These are phyloP conservation scores for Canariomyces notabilis DNA, from an alignment of 2,329 filamentous ascomycete genomes.

Conservation along the genomic window DNA sequence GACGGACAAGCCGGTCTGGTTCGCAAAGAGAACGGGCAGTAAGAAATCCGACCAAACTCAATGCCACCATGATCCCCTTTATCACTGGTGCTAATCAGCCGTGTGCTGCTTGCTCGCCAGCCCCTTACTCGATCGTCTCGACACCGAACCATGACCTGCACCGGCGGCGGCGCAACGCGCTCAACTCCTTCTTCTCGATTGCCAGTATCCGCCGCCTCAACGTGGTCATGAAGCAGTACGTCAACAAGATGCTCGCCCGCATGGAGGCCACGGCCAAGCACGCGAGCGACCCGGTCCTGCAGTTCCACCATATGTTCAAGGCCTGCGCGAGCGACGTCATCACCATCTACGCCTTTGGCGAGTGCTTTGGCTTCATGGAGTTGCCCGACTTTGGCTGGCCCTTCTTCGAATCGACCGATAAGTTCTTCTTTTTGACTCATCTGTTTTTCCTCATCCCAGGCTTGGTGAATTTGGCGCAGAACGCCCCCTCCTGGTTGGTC, in stretches of 20 bases:
- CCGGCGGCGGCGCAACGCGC: conserved; percentile 6
- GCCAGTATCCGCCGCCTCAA: conserved; percentile 18
- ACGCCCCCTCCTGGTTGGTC: conserved; percentile 11
- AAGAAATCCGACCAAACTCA: too few relatives aligned
- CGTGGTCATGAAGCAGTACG: conserved; percentile 16
- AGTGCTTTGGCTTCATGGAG: conserved; percentile 17
- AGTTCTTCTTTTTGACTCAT: conserved; percentile 16
- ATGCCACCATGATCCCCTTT: too few relatives aligned
- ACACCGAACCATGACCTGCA: conserved; percentile 14
- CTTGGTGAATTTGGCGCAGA: conserved; percentile 18
- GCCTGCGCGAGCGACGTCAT: conserved; percentile 24
- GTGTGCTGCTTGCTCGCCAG: too few relatives aligned
- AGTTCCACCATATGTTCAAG: conserved; percentile 22
- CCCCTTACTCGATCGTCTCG: conserved; percentile 10
- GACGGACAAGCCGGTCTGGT: conserved; percentile 12
- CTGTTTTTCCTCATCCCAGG: conserved; percentile 19
- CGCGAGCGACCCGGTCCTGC: background rate
- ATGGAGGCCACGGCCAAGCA: background rate
- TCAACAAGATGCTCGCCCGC: conserved; percentile 11
- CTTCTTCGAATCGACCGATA: conserved; percentile 14
- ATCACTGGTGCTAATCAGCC: too few relatives aligned
- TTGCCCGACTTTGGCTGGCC: conserved; percentile 8
- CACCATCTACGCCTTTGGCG: conserved; percentile 17
- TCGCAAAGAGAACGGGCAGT: conserved; percentile 2
- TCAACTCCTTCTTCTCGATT: conserved; percentile 13